A percentile compares a stretch with the other conserved stretches of the same genome.
Evolutionary conservation across 441 rosid genomes (phyloP).

Genomic region (Biscutella auriculata): DNA sequence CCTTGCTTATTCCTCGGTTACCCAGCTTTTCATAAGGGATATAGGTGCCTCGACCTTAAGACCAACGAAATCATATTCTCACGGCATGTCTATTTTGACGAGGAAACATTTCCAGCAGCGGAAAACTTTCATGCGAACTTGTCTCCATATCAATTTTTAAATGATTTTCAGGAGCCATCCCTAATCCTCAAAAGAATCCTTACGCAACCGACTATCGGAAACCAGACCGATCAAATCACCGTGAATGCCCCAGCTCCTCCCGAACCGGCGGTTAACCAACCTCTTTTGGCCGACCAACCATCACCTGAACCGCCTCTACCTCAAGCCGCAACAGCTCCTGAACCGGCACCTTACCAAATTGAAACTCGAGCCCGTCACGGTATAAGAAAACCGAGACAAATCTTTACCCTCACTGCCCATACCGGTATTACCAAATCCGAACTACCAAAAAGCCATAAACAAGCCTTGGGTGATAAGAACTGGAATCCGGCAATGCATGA

Average conservation of each 20-base stretch:
- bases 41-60: not conserved
- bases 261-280: too few relatives aligned
- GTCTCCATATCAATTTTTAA: not conserved
- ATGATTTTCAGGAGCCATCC: not conserved
- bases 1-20: not conserved
- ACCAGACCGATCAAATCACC: too few relatives aligned
- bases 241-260: too few relatives aligned
- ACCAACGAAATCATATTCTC: not conserved
- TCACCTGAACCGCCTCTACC: too few relatives aligned
- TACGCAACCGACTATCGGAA: too few relatives aligned
- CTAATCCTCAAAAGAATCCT: not conserved
- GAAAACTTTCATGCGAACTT: too few relatives aligned
- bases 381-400: not conserved
- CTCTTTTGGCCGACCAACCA: too few relatives aligned
- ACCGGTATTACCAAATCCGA: too few relatives aligned
- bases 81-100: not conserved
- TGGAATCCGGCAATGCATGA: not conserved
- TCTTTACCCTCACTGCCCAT: not conserved
- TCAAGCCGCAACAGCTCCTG: too few relatives aligned
- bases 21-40: not conserved
- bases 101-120: not conserved
- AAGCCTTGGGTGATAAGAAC: not conserved
- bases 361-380: not conserved
- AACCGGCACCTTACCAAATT: too few relatives aligned
- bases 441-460: not conserved